These are phyloP conservation scores for Cyberlindnera petersonii DNA, from an alignment of 805 yeast species.

Conservation along the genomic window DNA sequence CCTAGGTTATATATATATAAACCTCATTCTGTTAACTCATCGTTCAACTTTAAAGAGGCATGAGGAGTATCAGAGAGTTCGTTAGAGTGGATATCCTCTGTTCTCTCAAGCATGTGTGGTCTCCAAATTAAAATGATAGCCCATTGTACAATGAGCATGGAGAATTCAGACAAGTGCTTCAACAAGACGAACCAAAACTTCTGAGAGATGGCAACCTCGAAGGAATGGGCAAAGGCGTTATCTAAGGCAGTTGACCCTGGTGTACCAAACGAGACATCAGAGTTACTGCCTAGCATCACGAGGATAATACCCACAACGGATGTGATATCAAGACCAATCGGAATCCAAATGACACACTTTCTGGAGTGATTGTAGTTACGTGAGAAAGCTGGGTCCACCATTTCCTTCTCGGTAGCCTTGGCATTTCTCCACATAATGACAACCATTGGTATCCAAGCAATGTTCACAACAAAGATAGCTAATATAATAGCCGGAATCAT, in stretches of 20 bases:
- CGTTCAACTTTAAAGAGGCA: conserved; percentile 4
- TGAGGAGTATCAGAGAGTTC: conserved; percentile 11
- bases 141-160: conserved; percentile 14
- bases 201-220: conserved; percentile 10
- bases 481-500: conserved; percentile 10
- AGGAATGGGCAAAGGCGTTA: conserved; percentile 1
- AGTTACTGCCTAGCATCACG: neutral
- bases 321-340: conserved; percentile 3
- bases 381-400: conserved; percentile 15
- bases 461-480: conserved; percentile 14
- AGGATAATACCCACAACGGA: conserved; percentile 1
- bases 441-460: conserved; percentile 20
- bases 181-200: conserved; percentile 12
- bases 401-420: conserved; percentile 13
- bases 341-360: conserved; percentile 9
- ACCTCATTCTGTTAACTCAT: neutral
- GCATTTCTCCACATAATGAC: conserved; percentile 18
- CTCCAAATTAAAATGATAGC: conserved; percentile 13
- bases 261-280: neutral
- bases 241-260: neutral
- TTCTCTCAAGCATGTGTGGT: conserved; percentile 14
- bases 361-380: conserved; percentile 11
- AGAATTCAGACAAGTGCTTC: conserved; percentile 13
- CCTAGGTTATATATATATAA: neutral
- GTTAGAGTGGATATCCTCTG: conserved; percentile 13